Evolutionary conservation across 495 filamentous ascomycete genomes (phyloP).

Genomic region (Penicilliopsis zonata): DNA sequence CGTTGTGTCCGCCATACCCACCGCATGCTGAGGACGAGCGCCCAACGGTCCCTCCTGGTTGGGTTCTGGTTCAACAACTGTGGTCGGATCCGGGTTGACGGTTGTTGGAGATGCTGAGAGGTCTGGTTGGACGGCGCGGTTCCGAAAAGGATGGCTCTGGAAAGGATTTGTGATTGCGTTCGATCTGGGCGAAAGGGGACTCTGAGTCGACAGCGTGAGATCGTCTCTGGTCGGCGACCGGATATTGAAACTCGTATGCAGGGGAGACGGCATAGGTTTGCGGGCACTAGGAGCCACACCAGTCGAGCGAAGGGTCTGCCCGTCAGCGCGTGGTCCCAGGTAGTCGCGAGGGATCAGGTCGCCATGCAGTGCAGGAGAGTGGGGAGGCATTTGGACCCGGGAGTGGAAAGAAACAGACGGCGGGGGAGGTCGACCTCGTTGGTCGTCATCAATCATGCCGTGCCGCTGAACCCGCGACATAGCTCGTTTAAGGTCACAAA

Average conservation of each 20-base stretch:
- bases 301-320: constrained; percentile 12
- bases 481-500: constrained; percentile 20
- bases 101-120: constrained; percentile 21
- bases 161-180: constrained; percentile 13
- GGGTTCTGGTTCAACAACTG: constrained; percentile 9
- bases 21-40: constrained; percentile 9
- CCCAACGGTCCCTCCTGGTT: constrained; percentile 3
- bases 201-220: constrained; percentile 16
- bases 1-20: constrained; percentile 9
- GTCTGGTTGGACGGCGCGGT: constrained; percentile 20
- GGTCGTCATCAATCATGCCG: constrained; percentile 16
- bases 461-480: constrained; percentile 30
- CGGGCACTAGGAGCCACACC: constrained; percentile 13
- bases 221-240: constrained; percentile 13
- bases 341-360: constrained; percentile 22
- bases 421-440: constrained; percentile 2
- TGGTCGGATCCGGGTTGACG: constrained; percentile 8
- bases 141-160: constrained; percentile 11
- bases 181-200: constrained; percentile 19
- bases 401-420: constrained; percentile 6
- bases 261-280: constrained; percentile 21
- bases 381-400: constrained; percentile 7
- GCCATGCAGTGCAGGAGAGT: constrained; percentile 11
- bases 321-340: constrained; percentile 19
- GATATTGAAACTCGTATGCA: constrained; percentile 21